phyloP scores from a whole-genome alignment of 345 rosid species.

The Fremontodendron californicum region DNA sequence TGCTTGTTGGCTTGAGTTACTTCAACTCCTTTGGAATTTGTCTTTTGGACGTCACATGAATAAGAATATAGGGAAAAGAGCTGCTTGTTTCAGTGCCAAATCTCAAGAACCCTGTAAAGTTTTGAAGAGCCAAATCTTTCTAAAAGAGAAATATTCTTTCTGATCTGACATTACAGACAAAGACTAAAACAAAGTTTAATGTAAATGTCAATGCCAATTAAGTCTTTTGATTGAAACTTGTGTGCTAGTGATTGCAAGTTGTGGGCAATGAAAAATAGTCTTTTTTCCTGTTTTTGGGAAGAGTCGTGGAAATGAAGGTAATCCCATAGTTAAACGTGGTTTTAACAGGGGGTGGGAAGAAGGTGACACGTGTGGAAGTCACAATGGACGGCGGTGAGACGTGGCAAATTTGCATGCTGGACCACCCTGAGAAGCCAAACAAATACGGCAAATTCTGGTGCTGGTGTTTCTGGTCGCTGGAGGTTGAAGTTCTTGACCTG shows the following conservation, averaged over 20 bases:
- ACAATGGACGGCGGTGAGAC: constrained; percentile 92
- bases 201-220: background rate
- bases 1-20: background rate
- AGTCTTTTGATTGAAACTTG: background rate
- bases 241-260: background rate
- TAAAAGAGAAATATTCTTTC: background rate
- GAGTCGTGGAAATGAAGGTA: background rate
- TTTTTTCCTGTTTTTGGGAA: background rate
- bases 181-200: background rate
- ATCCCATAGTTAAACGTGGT: constrained; percentile 8
- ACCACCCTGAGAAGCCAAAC: constrained; percentile 65
- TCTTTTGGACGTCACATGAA: background rate
- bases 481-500: constrained; percentile 75
- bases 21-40: background rate
- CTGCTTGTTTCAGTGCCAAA: background rate
- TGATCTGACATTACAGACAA: background rate
- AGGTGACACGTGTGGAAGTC: constrained; percentile 93
- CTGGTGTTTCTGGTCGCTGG: constrained; percentile 96
- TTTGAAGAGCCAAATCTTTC: background rate
- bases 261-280: background rate
- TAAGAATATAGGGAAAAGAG: background rate
- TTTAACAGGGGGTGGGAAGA: constrained; percentile 80
- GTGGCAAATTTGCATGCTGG: constrained; percentile 77
- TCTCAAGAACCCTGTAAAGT: background rate
- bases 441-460: constrained; percentile 81